A percentile compares a stretch with the other conserved stretches of the same genome.
These are phyloP conservation scores for Cordia subcordata DNA, from an alignment of 257 asterid genomes.

Conservation along the genomic window DNA sequence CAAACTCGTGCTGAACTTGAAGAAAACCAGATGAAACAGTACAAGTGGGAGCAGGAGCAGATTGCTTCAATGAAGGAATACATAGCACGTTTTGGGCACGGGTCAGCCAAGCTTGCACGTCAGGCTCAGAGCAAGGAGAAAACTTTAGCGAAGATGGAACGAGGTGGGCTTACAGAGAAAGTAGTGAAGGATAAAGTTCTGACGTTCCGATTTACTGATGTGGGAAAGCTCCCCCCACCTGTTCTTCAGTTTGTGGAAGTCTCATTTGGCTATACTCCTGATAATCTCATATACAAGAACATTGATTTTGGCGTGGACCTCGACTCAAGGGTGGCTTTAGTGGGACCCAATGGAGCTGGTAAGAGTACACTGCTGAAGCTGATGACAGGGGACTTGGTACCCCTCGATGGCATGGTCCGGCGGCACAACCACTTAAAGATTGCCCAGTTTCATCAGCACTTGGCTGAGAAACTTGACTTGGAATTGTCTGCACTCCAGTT, in stretches of 20 bases:
- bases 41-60: slow-evolving; percentile 99
- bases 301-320: slow-evolving; percentile 95
- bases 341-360: slow-evolving; percentile 99
- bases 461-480: slow-evolving; percentile 84
- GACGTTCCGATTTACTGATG: slow-evolving; percentile 72
- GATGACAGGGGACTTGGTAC: slow-evolving; percentile 88
- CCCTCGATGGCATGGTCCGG: slow-evolving; percentile 91
- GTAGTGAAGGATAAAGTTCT: slow-evolving; percentile 69
- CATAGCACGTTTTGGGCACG: slow-evolving; percentile 98
- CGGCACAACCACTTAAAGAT: slow-evolving; percentile 91
- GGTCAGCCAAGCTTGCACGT: slow-evolving; percentile 97
- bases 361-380: slow-evolving; percentile 93
- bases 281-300: slow-evolving; percentile 77
- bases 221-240: slow-evolving; percentile 98
- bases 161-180: slow-evolving; percentile 95
- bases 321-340: slow-evolving; percentile 90
- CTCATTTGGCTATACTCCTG: slow-evolving; percentile 83
- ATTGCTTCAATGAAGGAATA: slow-evolving; percentile 92
- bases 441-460: slow-evolving; percentile 92
- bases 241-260: slow-evolving; percentile 94
- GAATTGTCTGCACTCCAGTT: slow-evolving; percentile 69
- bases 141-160: slow-evolving; percentile 95
- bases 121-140: slow-evolving; percentile 99
- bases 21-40: slow-evolving; percentile 97
- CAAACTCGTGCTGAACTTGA: slow-evolving; percentile 94